A percentile compares a stretch with the other conserved stretches of the same genome.
Conservation (phyloP, 1,139 yeast species). For the Groenewaldozyma auringiensis region DNA sequence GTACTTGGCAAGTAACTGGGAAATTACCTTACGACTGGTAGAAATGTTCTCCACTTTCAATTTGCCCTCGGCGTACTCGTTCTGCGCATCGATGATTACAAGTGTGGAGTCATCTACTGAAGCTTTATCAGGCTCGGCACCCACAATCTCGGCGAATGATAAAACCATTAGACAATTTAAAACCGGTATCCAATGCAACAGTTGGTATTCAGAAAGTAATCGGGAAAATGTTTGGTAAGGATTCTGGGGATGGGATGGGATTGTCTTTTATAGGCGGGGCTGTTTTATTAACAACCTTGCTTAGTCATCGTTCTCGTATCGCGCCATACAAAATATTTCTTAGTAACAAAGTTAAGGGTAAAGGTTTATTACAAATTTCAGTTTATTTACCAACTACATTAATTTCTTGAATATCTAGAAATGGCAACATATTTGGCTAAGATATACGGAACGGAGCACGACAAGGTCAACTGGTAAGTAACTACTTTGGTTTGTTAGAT, state of each 20-base stretch:
- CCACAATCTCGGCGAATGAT: neutral
- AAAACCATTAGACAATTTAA: neutral
- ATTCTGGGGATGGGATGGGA: too few species aligned
- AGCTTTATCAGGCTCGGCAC: conserved; percentile 5
- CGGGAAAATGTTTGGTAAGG: too few species aligned
- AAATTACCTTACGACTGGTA: conserved; percentile 3
- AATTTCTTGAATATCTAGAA: too few species aligned
- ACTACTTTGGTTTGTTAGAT: neutral
- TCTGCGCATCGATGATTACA: conserved; percentile 9
- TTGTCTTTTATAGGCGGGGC: too few species aligned
- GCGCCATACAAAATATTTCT: too few species aligned
- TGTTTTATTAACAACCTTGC: too few species aligned
- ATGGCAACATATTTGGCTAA: conserved; percentile 34
- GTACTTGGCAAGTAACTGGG: conserved; percentile 7
- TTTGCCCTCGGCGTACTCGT: conserved; percentile 8
- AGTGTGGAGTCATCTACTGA: conserved; percentile 3
- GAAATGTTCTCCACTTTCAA: conserved; percentile 5
- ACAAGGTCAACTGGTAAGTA: conserved; percentile 38
- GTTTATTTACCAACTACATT: too few species aligned
- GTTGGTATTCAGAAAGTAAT: too few species aligned
- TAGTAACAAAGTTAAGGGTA: too few species aligned
- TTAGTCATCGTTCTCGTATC: too few species aligned
- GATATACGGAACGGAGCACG: conserved; percentile 38
- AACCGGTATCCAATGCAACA: neutral
- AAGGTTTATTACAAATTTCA: too few species aligned